Conservation (phyloP, 345 rosid species). For the Rhizophora apiculata region DNA sequence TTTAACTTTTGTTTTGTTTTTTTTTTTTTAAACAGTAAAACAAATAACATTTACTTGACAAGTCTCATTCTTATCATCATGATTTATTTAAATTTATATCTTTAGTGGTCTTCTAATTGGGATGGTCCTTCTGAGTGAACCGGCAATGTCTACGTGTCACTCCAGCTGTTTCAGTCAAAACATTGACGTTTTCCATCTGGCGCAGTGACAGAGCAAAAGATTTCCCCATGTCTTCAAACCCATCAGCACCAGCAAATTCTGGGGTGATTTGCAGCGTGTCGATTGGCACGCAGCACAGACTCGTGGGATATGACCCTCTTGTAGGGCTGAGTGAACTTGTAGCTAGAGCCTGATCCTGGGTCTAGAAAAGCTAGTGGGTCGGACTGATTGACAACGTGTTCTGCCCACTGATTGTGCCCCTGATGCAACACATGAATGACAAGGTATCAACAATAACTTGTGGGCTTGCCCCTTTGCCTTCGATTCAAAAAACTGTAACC, state of each 20-base stretch:
- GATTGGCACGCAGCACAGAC: constrained; percentile 44
- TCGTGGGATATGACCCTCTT: constrained; percentile 36
- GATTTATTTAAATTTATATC: neutral
- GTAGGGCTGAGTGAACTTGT: constrained; percentile 51
- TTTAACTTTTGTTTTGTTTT: too few relatives aligned
- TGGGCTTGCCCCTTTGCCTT: too few relatives aligned
- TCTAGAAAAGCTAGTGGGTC: constrained; percentile 60
- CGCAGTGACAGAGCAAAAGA: constrained; percentile 59
- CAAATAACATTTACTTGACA: constrained; percentile 9
- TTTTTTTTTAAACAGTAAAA: neutral
- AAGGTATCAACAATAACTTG: too few relatives aligned
- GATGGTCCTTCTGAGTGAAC: constrained; percentile 26
- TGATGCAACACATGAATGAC: neutral
- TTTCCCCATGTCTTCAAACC: constrained; percentile 57
- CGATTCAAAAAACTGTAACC: too few relatives aligned
- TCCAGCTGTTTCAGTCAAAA: constrained; percentile 54
- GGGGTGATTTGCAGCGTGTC: constrained; percentile 42
- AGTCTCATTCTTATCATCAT: constrained; percentile 6
- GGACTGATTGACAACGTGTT: constrained; percentile 31
- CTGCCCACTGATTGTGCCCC: constrained; percentile 23
- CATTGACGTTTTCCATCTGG: constrained; percentile 63
- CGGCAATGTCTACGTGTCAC: constrained; percentile 60
- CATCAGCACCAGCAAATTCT: constrained; percentile 40
- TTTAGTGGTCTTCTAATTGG: constrained; percentile 1
- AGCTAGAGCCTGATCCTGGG: constrained; percentile 46